Evolutionary conservation across 2,329 filamentous ascomycete species (phyloP), one percentile per base, ranked within the genome.

Genomic region (Epichloe baconii): DNA sequence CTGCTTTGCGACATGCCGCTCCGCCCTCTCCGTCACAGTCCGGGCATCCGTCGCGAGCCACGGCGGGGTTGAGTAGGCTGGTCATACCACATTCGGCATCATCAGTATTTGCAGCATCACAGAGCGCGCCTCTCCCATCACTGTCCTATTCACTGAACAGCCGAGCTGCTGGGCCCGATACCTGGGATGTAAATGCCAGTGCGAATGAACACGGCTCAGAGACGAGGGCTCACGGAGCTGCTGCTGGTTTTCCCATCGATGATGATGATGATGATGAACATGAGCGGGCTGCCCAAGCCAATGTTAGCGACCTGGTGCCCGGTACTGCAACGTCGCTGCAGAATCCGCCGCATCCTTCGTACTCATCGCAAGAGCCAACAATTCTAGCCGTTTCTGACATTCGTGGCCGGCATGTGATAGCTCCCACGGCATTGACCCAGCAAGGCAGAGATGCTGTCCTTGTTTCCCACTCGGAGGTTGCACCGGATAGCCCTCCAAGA

Each of bases 231-330:
- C 49, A 50, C 11, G 68, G 66, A 51, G 67, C 65, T 8, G 58
- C 58, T 11, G 64, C 64, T 44, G 61, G 59, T 26, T 60, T 65
- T 52, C 60, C 65, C 4, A 53, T 64, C 17, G 63, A 66, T 31
- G 65, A 66, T 23, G 66, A 70, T 26, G 64, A 23, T 23, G 21
- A 23, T 23, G 23, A 14, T n/a, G 12, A 15, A 56, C 26, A 45
- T 5, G 49, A 42, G 17, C 14, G 47, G 42, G 21, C 23, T 12
- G 5, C 17, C 8, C 14, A 21, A 35, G 10, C 15, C n/a, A 26
- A 17, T 34, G 11, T 34, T 21, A 3, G 17, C 11, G 15, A 38
- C n/a, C 3, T 7, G 6, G 10, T 21, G 23, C 45, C 12, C 17
- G 41, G 41, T 10, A 4, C 26, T 37, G 45, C 49, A 35, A 35